Base-by-base conservation (phyloP, 805 yeast species). In the Candida nitratophila region DNA sequence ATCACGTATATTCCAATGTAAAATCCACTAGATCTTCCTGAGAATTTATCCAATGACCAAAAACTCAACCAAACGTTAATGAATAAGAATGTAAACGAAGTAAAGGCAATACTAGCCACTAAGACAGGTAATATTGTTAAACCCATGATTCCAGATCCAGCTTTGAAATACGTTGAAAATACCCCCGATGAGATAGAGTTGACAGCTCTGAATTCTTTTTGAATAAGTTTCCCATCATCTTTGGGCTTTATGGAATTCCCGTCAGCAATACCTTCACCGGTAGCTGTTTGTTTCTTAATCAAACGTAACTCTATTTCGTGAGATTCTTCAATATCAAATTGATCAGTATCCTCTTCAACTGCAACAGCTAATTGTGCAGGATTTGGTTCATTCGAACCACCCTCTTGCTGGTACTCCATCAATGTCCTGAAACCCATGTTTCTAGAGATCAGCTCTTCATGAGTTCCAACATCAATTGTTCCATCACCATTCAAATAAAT, bases 51-150 rank as follows among this genome's bases (percentile, higher is more conserved):
- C 14, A 65, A 66, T 1, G 84, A 70, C 96, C 96, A 88, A 63
- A 82, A 88, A 1, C 93, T 81, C 48, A 88, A 66, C 95, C 95
- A 86, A 24, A 82, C 78, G 58, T 79, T 81, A 39, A 81, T 71
- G 57, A 83, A 80, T 24, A 83, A 59, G 43, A 65, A 68, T 45
- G 72, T 66, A 61, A 80, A 81, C 0, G 75, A 71, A 43, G 73
- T 69, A 10, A 74, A 32, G 1, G 56, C 33, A 40, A 56, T 48
- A 8, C 50, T 44, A 3, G 56, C 16, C 21, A 49, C 4, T 2
- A 42, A 3, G 14, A 30, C n/a, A 16, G 56, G 67, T 37, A 53
- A 62, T 44, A 56, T 63, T 42, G 51, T 46, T n/a, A 42, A 50
- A 37, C 60, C 74, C 47, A 60, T 61, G 20, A 51, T 68, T 1